These are phyloP conservation scores for Mariannaea elegans DNA, from an alignment of 2,329 filamentous ascomycete genomes.

Conservation along the genomic window DNA sequence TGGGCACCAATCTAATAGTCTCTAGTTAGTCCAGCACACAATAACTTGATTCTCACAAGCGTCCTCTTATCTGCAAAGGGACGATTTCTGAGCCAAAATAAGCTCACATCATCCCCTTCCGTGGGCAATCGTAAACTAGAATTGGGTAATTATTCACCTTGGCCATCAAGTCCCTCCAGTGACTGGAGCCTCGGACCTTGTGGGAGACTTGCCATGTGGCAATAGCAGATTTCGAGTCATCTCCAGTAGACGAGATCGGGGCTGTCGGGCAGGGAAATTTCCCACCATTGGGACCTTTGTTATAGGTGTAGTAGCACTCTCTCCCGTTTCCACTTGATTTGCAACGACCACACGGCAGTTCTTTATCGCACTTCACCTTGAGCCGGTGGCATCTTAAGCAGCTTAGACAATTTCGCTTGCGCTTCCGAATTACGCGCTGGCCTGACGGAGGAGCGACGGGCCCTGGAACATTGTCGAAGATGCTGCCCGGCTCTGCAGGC, in stretches of 20 bases:
- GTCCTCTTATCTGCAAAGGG: not conserved
- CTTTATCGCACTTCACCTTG: constrained; percentile 51
- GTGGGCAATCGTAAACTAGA: not conserved
- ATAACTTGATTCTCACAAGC: not conserved
- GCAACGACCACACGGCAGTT: constrained; percentile 47
- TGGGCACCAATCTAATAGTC: constrained; percentile 39
- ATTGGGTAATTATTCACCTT: constrained; percentile 39
- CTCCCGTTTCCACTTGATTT: constrained; percentile 46
- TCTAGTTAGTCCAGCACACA: not conserved
- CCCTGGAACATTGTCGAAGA: constrained; percentile 7
- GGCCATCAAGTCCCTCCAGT: constrained; percentile 49
- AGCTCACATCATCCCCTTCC: not conserved
- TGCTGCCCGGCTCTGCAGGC: constrained; percentile 17
- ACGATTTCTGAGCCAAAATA: too few species aligned
- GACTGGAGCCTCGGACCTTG: constrained; percentile 47
- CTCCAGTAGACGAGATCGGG: constrained; percentile 27
- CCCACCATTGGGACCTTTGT: constrained; percentile 48
- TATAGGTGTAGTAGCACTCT: constrained; percentile 49
- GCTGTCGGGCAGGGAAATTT: constrained; percentile 46
- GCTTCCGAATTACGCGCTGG: constrained; percentile 44
- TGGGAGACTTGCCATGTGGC: constrained; percentile 47
- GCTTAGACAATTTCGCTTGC: constrained; percentile 48
- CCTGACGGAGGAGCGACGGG: constrained; percentile 3
- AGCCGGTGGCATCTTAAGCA: constrained; percentile 48
- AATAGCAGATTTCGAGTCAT: constrained; percentile 41